Percentiles rank a stretch among this genome's conserved stretches.
Conservation (phyloP, 2,329 filamentous ascomycete species). For the Drechslerella dactyloides region DNA sequence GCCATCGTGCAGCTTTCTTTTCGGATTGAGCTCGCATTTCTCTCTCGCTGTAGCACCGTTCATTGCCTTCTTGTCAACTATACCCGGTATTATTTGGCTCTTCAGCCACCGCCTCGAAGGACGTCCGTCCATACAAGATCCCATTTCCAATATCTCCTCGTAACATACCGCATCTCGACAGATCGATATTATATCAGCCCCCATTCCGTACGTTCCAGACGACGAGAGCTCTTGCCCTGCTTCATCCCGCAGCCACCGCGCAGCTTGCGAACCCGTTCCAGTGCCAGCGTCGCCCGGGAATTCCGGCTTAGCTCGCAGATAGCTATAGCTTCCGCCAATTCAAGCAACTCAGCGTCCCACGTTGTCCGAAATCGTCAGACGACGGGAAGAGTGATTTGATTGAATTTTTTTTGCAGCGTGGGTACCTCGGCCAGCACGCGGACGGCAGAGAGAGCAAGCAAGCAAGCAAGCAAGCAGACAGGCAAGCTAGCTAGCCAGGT, state of each 20-base stretch:
- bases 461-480: slow-evolving; percentile 38
- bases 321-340: slow-evolving; percentile 46
- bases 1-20: background rate
- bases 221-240: slow-evolving; percentile 15
- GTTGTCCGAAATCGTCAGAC: slow-evolving; percentile 43
- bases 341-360: slow-evolving; percentile 45
- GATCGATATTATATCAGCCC: slow-evolving; percentile 25
- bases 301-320: slow-evolving; percentile 21
- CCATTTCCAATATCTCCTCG: slow-evolving; percentile 30
- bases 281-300: slow-evolving; percentile 31
- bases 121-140: slow-evolving; percentile 6
- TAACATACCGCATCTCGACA: slow-evolving; percentile 42
- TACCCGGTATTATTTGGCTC: background rate
- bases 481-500: slow-evolving; percentile 38
- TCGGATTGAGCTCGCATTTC: background rate
- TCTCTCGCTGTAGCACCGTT: background rate
- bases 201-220: slow-evolving; percentile 47
- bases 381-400: slow-evolving; percentile 41
- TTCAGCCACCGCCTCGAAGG: slow-evolving; percentile 16
- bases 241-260: slow-evolving; percentile 20
- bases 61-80: background rate
- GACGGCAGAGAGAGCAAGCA: slow-evolving; percentile 31
- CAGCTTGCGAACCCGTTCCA: slow-evolving; percentile 29
- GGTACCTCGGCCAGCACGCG: slow-evolving; percentile 26
- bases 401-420: slow-evolving; percentile 12